phyloP scores from a whole-genome alignment of 2,329 filamentous ascomycete genomes.

The Sporothrix euskadiensis region DNA sequence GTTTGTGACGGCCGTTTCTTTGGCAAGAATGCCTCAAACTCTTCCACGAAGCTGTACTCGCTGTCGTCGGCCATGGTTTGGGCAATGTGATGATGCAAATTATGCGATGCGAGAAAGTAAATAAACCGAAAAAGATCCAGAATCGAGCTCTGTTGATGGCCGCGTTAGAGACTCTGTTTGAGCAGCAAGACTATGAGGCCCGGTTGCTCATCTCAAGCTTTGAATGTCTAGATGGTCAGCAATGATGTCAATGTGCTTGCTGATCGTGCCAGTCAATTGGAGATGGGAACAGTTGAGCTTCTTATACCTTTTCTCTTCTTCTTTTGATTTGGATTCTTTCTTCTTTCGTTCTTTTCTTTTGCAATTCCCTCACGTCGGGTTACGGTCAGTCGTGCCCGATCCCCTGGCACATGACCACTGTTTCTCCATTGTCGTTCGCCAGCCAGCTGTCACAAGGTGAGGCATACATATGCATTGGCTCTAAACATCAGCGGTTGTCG shows the following conservation, averaged over 20 bases:
- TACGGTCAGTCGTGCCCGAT: conserved; percentile 9
- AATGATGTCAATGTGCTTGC: neutral
- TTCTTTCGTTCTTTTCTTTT: neutral
- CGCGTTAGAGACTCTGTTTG: neutral
- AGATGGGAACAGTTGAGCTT: neutral
- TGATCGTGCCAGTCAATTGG: neutral
- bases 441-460: conserved; percentile 18
- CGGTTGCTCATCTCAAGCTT: neutral
- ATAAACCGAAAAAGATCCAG: neutral
- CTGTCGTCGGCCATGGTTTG: conserved; percentile 15
- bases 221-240: neutral
- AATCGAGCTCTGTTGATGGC: no score
- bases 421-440: conserved; percentile 22
- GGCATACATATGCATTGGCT: conserved; percentile 1
- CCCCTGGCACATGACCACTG: conserved; percentile 18
- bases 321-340: neutral
- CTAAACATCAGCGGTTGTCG: conserved; percentile 6
- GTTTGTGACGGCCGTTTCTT: conserved; percentile 3
- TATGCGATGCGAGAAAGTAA: neutral
- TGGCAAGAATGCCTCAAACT: conserved; percentile 31
- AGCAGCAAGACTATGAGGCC: neutral
- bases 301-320: neutral
- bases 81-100: neutral
- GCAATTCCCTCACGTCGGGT: neutral
- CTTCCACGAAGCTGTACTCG: conserved; percentile 31